These are phyloP conservation scores for Lentinula boryana DNA, from an alignment of 768 basidiomycete species.

Conservation along the genomic window DNA sequence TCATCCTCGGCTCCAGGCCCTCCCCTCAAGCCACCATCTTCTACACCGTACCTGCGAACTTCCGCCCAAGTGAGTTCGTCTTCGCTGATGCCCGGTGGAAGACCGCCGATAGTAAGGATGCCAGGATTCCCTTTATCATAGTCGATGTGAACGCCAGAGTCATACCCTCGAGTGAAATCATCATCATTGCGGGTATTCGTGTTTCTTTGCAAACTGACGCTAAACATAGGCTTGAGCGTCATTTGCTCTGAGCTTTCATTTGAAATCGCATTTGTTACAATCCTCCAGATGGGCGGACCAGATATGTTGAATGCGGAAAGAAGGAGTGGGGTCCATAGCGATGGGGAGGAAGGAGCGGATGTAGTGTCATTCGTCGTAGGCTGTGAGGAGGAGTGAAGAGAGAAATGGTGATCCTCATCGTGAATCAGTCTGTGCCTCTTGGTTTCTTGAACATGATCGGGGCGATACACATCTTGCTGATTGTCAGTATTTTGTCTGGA, in stretches of 20 bases:
- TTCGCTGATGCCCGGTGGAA: constrained; percentile 44
- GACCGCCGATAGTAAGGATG: constrained; percentile 57
- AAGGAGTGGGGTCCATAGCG: constrained; percentile 19
- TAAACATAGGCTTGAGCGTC: constrained; percentile 36
- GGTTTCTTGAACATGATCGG: too few relatives aligned
- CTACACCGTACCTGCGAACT: constrained; percentile 46
- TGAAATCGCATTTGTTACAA: constrained; percentile 8
- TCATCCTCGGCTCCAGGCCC: constrained; percentile 55
- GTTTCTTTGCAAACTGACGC: constrained; percentile 64
- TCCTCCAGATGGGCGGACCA: constrained; percentile 31
- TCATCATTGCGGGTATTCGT: constrained; percentile 13
- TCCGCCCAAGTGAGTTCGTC: constrained; percentile 60
- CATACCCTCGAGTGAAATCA: background rate
- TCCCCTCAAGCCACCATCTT: constrained; percentile 48
- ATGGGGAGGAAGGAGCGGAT: background rate
- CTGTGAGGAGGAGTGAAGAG: background rate
- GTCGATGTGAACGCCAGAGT: background rate
- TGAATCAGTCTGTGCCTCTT: too few relatives aligned
- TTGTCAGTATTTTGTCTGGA: too few relatives aligned
- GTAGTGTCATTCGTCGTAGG: background rate
- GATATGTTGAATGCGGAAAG: constrained; percentile 35
- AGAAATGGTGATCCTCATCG: too few relatives aligned
- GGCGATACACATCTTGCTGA: too few relatives aligned
- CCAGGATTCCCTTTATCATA: constrained; percentile 68
- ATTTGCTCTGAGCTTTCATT: constrained; percentile 19